A percentile compares a stretch with the other conserved stretches of the same genome.
Evolutionary conservation across 108 stramenopile species (phyloP).

Genomic region (Aurantiochytrium sp.): DNA sequence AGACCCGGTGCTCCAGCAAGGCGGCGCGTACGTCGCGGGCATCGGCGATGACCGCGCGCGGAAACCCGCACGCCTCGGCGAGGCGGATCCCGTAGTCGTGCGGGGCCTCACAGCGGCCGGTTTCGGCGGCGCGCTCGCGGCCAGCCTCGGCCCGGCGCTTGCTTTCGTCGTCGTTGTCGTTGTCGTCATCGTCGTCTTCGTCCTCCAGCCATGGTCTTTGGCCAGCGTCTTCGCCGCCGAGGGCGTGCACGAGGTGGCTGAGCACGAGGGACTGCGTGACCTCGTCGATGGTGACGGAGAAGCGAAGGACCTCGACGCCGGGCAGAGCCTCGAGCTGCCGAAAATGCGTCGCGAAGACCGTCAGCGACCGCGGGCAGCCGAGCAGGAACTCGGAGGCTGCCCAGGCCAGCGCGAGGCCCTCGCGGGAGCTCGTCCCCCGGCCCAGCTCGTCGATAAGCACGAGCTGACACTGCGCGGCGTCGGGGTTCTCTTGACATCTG

Average conservation of each 20-base stretch:
- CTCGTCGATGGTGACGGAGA: neutral
- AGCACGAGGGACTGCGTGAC: neutral
- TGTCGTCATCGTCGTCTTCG: too few species aligned
- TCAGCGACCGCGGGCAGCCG: neutral
- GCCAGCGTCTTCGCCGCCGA: too few species aligned
- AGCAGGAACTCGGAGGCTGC: neutral
- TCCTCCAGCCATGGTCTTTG: too few species aligned
- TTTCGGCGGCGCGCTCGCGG: too few species aligned
- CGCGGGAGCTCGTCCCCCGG: constrained; percentile 62
- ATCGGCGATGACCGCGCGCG: neutral
- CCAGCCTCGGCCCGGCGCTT: too few species aligned
- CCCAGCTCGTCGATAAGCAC: constrained; percentile 91
- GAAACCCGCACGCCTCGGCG: neutral
- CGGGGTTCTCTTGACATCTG: too few species aligned
- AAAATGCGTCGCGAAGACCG: constrained; percentile 21
- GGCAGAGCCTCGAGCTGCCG: neutral
- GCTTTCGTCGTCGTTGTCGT: too few species aligned
- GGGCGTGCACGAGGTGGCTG: neutral
- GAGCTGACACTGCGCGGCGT: too few species aligned
- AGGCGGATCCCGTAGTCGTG: neutral
- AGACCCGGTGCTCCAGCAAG: neutral
- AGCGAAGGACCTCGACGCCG: neutral
- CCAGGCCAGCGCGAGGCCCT: neutral
- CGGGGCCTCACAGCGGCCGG: too few species aligned
- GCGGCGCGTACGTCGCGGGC: neutral